Percentiles rank a stretch among this genome's conserved stretches.
Evolutionary conservation across 345 rosid genomes (phyloP).

Genomic region (Noccaea bulbosa): DNA sequence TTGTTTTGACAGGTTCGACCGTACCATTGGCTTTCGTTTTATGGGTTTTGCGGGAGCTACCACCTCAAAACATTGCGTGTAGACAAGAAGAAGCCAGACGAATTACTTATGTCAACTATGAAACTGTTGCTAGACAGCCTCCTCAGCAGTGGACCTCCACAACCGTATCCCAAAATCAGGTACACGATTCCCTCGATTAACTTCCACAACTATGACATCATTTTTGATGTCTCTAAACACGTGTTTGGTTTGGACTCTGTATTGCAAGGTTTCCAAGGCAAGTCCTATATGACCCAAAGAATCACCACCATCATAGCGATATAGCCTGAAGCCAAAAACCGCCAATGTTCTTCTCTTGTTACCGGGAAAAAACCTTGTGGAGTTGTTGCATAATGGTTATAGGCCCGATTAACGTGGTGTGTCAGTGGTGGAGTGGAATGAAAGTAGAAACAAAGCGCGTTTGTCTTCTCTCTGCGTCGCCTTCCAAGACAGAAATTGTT

Average conservation of each 20-base stretch:
- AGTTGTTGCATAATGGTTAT: constrained; percentile 6
- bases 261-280: constrained; percentile 44
- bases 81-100: constrained; percentile 43
- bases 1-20: constrained; percentile 37
- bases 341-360: constrained; percentile 13
- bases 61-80: constrained; percentile 32
- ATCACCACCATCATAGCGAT: constrained; percentile 8
- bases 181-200: constrained; percentile 19
- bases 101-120: constrained; percentile 44
- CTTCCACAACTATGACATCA: background rate
- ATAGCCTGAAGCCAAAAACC: constrained; percentile 6
- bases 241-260: constrained; percentile 14
- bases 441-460: constrained; percentile 18
- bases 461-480: constrained; percentile 16
- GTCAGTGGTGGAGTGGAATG: constrained; percentile 21
- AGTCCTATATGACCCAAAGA: constrained; percentile 40
- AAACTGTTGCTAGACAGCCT: constrained; percentile 31
- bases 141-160: constrained; percentile 46
- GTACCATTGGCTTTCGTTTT: constrained; percentile 47
- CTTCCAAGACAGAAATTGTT: constrained; percentile 34
- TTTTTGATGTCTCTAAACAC: background rate
- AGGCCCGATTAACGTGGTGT: constrained; percentile 2
- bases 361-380: background rate
- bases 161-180: constrained; percentile 48
- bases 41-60: constrained; percentile 48